Evolutionary conservation across 495 filamentous ascomycete species (phyloP).

Genomic region (Penicillium pulvis): DNA sequence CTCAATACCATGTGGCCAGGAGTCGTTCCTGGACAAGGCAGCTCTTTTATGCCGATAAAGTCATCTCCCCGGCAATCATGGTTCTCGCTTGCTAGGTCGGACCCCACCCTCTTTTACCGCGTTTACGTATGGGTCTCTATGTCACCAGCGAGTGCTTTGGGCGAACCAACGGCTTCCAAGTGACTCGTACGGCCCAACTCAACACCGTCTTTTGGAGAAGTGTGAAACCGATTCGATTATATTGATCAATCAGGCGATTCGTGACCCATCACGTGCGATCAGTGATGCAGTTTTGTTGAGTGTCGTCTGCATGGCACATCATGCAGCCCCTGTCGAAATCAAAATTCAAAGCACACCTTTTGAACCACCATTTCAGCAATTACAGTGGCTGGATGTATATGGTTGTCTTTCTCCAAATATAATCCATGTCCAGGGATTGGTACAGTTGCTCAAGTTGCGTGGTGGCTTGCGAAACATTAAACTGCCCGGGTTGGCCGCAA

Average conservation of each 20-base stretch:
- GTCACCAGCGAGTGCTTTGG: constrained; percentile 43
- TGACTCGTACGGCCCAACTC: constrained; percentile 23
- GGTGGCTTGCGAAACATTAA: constrained; percentile 39
- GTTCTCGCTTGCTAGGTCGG: constrained; percentile 38
- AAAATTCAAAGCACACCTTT: constrained; percentile 29
- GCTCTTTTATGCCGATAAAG: neutral
- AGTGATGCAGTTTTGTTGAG: constrained; percentile 42
- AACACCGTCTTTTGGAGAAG: constrained; percentile 32
- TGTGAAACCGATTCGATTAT: constrained; percentile 43
- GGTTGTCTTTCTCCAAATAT: constrained; percentile 40
- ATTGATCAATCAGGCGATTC: constrained; percentile 38
- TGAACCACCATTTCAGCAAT: constrained; percentile 37
- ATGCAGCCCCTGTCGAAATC: constrained; percentile 22
- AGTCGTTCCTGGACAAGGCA: constrained; percentile 28
- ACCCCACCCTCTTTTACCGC: constrained; percentile 43
- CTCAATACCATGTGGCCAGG: constrained; percentile 39
- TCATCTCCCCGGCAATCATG: constrained; percentile 20
- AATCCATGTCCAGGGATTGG: constrained; percentile 39
- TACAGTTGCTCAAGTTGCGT: constrained; percentile 38
- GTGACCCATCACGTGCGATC: constrained; percentile 31
- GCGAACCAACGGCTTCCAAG: constrained; percentile 30
- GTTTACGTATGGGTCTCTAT: constrained; percentile 42
- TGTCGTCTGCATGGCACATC: constrained; percentile 47
- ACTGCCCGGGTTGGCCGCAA: constrained; percentile 32
- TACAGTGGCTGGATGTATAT: constrained; percentile 49